Conservation (phyloP, 2,329 filamentous ascomycete genomes). For the Aspergillus bombycis region DNA sequence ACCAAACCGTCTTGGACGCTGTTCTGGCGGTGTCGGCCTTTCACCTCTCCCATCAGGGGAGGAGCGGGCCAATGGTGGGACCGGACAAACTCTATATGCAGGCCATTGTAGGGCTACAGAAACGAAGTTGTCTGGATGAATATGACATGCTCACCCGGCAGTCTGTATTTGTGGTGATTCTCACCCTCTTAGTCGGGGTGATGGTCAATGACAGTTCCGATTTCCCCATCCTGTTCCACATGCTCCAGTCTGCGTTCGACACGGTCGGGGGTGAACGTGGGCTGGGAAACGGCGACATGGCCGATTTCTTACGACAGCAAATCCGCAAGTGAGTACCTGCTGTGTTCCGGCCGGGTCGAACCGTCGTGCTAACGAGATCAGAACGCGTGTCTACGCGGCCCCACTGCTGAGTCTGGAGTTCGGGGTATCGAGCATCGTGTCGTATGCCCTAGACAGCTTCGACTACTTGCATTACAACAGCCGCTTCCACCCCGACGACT, state of each 20-base stretch:
- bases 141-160: not conserved
- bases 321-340: slow-evolving; percentile 16
- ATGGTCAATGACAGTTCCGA: slow-evolving; percentile 19
- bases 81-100: not conserved
- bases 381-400: slow-evolving; percentile 18
- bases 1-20: slow-evolving; percentile 14
- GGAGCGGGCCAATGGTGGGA: not conserved
- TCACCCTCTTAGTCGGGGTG: slow-evolving; percentile 17
- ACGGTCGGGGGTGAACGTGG: slow-evolving; percentile 11
- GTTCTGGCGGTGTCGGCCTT: slow-evolving; percentile 16
- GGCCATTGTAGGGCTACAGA: slow-evolving; percentile 5
- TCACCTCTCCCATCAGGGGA: slow-evolving; percentile 9
- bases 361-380: not conserved
- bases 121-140: not conserved
- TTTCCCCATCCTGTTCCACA: slow-evolving; percentile 18
- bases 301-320: slow-evolving; percentile 17
- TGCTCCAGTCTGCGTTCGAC: slow-evolving; percentile 17
- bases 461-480: slow-evolving; percentile 16
- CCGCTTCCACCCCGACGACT: slow-evolving; percentile 5
- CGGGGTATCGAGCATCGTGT: slow-evolving; percentile 5
- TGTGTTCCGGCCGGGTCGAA: no score
- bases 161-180: slow-evolving; percentile 15
- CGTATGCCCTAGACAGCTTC: slow-evolving; percentile 6
- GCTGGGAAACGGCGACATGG: slow-evolving; percentile 11
- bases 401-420: slow-evolving; percentile 12